These are phyloP conservation scores for Suhomyces emberorum DNA, from an alignment of 805 yeast genomes.

Conservation along the genomic window DNA sequence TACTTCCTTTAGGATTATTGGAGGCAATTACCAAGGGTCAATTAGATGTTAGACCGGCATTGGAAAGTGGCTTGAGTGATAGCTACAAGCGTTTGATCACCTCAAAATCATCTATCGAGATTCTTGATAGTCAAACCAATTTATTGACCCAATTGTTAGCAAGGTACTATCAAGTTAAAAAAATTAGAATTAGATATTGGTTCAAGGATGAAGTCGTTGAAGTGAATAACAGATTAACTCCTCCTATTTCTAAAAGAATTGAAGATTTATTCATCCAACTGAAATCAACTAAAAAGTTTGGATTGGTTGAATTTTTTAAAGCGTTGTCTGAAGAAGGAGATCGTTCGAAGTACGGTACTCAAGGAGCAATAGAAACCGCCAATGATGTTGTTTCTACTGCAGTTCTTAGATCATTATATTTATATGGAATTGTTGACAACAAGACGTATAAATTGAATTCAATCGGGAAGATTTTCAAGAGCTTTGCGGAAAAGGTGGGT, in stretches of 20 bases:
- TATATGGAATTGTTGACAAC: constrained; percentile 48
- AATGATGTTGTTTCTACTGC: constrained; percentile 59
- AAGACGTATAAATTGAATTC: constrained; percentile 42
- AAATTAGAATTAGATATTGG: constrained; percentile 54
- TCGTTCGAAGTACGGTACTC: constrained; percentile 8
- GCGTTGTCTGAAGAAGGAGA: constrained; percentile 14
- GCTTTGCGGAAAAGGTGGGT: constrained; percentile 20
- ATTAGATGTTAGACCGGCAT: constrained; percentile 59
- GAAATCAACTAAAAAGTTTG: constrained; percentile 20
- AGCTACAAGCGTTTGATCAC: constrained; percentile 57
- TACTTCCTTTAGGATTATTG: constrained; percentile 59
- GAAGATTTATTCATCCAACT: constrained; percentile 19
- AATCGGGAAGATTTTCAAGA: constrained; percentile 50
- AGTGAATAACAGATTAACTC: constrained; percentile 51
- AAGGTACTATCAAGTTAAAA: constrained; percentile 80
- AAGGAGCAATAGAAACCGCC: constrained; percentile 36
- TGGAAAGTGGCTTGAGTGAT: constrained; percentile 58
- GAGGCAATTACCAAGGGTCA: constrained; percentile 66
- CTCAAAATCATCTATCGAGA: constrained; percentile 41
- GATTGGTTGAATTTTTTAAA: constrained; percentile 22
- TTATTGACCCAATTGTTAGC: constrained; percentile 69
- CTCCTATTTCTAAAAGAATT: constrained; percentile 46
- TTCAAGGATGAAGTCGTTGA: constrained; percentile 43
- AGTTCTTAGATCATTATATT: constrained; percentile 49
- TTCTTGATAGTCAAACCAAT: constrained; percentile 62